These are phyloP conservation scores for Xylariomycetidae sp. DNA, from an alignment of 2,329 filamentous ascomycete genomes.

Conservation along the genomic window DNA sequence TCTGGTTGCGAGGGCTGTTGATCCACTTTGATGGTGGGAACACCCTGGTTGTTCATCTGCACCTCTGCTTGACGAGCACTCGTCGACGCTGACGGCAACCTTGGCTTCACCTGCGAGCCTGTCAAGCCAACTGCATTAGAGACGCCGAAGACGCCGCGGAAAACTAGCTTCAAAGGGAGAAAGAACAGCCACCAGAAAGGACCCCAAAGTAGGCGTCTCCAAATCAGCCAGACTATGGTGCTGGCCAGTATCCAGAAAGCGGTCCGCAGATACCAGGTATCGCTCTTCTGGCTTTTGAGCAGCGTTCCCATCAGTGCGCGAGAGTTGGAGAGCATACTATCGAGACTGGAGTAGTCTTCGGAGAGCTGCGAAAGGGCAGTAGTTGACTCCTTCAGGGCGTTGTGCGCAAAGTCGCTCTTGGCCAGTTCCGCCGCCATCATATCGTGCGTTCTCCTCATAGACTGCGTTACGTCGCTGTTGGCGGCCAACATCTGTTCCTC, in stretches of 20 bases:
- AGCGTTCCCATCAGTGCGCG: constrained; percentile 71
- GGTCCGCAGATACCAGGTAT: constrained; percentile 96
- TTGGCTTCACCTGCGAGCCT: constrained; percentile 21
- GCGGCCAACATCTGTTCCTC: constrained; percentile 69
- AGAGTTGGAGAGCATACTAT: constrained; percentile 68
- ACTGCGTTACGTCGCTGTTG: constrained; percentile 75
- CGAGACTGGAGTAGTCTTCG: constrained; percentile 74
- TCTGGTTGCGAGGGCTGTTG: constrained; percentile 5
- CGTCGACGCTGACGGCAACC: constrained; percentile 16
- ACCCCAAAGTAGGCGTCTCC: constrained; percentile 78
- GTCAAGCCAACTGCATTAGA: constrained; percentile 44
- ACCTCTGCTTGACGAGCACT: constrained; percentile 13
- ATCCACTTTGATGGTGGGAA: constrained; percentile 47
- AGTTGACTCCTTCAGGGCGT: constrained; percentile 79
- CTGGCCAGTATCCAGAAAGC: constrained; percentile 74
- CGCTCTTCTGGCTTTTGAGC: constrained; percentile 83
- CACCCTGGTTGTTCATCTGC: constrained; percentile 30
- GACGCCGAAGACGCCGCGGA: constrained; percentile 51
- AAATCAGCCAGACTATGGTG: constrained; percentile 81
- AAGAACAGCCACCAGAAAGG: constrained; percentile 86
- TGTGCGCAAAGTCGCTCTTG: constrained; percentile 81
- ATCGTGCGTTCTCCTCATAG: constrained; percentile 78
- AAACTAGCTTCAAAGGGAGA: constrained; percentile 67
- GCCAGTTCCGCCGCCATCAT: constrained; percentile 80
- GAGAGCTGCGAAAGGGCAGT: constrained; percentile 74